Evolutionary conservation across 495 filamentous ascomycete genomes (phyloP), one percentile per base, ranked within the genome.

Genomic region (Penicillium parvum): DNA sequence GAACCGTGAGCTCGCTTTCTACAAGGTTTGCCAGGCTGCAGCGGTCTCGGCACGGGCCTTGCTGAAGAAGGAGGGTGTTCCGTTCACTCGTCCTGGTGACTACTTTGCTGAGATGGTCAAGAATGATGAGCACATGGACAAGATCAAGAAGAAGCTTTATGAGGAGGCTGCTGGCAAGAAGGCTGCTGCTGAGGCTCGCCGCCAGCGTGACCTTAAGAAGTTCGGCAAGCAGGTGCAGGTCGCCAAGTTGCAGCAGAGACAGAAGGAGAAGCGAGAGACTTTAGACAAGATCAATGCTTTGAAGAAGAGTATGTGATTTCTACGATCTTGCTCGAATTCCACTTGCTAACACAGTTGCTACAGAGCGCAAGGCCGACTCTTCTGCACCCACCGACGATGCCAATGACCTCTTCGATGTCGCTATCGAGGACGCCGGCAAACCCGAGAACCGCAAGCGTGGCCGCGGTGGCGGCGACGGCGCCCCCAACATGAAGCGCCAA

Each of bases 91-190:
- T 4, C 92, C 92, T 6, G 80, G 75, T 22, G 92, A 98, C 66
- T 98, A 94, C 71, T 97, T 98, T 55, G 92, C 92, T 18, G 92
- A 98, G 75, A 98, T 96, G 86, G 80, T 96, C 47, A 96, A 96
- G 76, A 87, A 82, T 57, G 94, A 98, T 68, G 91, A 94, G 73
- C 94, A 95, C 60, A 98, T 98, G 92, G 84, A 85, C 53, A 85
- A 83, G 73, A 88, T 98, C 65, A 94, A 92, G 76, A 79, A 81
- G 63, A 95, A 94, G 77, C 72, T 97, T 57, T 77, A 90, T 45
- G 91, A 96, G 50, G 89, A 91, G 63, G 92, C 91, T 7, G 86
- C 90, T 21, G 69, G 75, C 37, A 95, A 92, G 77, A 96, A 95
- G 76, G 91, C 94, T 2, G 77, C 88, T 5, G 81, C 84, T 14